Evolutionary conservation across 176 grass and related monocot genomes (phyloP), one percentile per base, ranked within the genome.

Genomic region (Rhipidocladum racemiflorum): DNA sequence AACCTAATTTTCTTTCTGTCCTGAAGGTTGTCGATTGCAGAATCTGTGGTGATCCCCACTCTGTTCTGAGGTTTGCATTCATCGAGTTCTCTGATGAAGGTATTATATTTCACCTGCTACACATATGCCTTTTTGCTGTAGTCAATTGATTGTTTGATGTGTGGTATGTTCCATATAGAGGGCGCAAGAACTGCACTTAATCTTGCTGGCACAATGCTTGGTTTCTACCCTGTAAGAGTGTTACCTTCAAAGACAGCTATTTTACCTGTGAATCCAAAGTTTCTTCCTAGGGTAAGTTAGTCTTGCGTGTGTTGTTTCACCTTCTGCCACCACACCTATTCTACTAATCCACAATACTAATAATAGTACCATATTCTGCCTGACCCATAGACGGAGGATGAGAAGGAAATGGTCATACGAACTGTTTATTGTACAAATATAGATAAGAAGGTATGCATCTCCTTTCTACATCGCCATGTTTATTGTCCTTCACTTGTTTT

Each of bases 351-450:
- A 76, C 29, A 57, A 45, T 82, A 32, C 70, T 86, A 44, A 87
- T 69, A 70, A 61, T 81, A 27, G 1, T 81, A 71, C 71, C 76
- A 15, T 70, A 38, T 81, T 84, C 43, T 78, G 62, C 62, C 50
- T 69, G 48, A 10, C 34, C 18, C 40, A 59, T 87, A 97, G 95
- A 85, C 95, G 16, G 90, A 94, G 48, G 81, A 97, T 68, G 95
- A 97, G 76, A 94, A 91, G 88, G 92, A 94, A 88, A 94, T 97
- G 95, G 95, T 94, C 65, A 89, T 97, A 38, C 75, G 95, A 43
- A 97, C 95, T 42, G 90, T 94, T 67, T 97, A 97, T 75, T 97
- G 95, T 94, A 94, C 95, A 92, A 97, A 97, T 75, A 97, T 97
- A 91, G 92, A 97, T 94, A 97, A 94, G 63, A 89, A 86, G 95